Evolutionary conservation across 495 filamentous ascomycete species (phyloP).

Genomic region (Venustampulla echinocandica): DNA sequence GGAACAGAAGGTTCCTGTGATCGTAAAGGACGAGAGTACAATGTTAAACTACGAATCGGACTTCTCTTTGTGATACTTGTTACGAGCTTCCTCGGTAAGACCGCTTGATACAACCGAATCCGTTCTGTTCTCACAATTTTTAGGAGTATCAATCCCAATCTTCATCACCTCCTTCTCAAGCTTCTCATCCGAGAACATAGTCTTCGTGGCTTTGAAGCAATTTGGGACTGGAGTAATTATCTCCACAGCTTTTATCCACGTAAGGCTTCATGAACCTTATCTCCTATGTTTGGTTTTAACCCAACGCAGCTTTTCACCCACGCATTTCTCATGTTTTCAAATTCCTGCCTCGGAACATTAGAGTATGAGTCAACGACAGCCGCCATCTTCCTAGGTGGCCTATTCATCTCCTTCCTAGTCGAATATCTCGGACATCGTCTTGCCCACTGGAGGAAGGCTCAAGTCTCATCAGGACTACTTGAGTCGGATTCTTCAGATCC

Average conservation of each 20-base stretch:
- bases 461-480: no score
- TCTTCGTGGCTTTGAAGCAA: conserved; percentile 50
- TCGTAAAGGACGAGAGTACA: conserved; percentile 43
- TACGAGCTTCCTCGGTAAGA: conserved; percentile 31
- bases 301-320: conserved; percentile 56
- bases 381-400: conserved; percentile 55
- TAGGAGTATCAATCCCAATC: conserved; percentile 8
- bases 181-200: not conserved
- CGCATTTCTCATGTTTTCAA: conserved; percentile 49
- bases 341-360: conserved; percentile 50
- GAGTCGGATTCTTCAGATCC: no score
- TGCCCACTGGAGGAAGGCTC: conserved; percentile 26
- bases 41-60: conserved; percentile 49
- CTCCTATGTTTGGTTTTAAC: not conserved
- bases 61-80: conserved; percentile 51
- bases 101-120: not conserved
- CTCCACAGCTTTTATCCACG: conserved; percentile 62
- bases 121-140: not conserved
- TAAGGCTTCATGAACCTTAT: conserved; percentile 23
- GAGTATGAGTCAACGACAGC: conserved; percentile 52
- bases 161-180: not conserved
- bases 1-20: conserved; percentile 29
- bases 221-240: conserved; percentile 70
- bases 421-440: conserved; percentile 50
- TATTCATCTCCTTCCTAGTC: conserved; percentile 53